Evolutionary conservation across 1,284 basidiomycete species (phyloP).

Genomic region (Melampsora abietis-canadensis): DNA sequence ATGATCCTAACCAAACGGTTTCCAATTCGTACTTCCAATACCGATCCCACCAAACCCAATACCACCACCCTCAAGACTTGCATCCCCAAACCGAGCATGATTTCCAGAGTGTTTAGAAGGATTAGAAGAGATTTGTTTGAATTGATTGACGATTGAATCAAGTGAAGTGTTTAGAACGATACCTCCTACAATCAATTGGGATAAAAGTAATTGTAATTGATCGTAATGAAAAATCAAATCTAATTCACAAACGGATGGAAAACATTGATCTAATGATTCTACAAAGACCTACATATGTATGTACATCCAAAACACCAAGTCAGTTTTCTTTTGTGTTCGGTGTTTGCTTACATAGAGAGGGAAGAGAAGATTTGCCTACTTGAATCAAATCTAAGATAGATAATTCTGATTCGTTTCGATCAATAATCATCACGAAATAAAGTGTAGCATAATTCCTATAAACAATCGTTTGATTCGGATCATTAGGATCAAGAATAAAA

Average conservation of each 20-base stretch:
- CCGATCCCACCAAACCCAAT: too few species aligned
- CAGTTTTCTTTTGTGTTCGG: slow-evolving; percentile 7
- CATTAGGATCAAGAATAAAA: background rate
- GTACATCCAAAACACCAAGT: background rate
- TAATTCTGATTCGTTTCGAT: slow-evolving; percentile 88
- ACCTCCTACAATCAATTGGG: slow-evolving; percentile 94
- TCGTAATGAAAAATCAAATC: slow-evolving; percentile 99
- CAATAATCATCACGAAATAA: slow-evolving; percentile 95
- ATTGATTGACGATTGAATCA: slow-evolving; percentile 49
- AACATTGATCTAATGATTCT: slow-evolving; percentile 88
- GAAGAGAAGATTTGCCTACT: slow-evolving; percentile 58
- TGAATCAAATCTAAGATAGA: slow-evolving; percentile 96
- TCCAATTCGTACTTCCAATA: too few species aligned
- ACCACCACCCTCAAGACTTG: too few species aligned
- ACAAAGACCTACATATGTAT: slow-evolving; percentile 84
- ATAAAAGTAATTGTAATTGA: slow-evolving; percentile 89
- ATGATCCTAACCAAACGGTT: too few species aligned
- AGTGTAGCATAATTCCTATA: slow-evolving; percentile 77
- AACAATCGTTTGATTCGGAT: slow-evolving; percentile 55
- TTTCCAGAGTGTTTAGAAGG: too few species aligned
- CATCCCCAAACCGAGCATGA: too few species aligned
- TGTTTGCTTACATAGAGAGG: background rate
- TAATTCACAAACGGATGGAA: slow-evolving; percentile 97
- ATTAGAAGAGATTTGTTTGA: slow-evolving; percentile 14
- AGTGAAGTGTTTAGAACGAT: slow-evolving; percentile 83